Base-by-base conservation (phyloP, 352 stramenopile species). In the Pythium aphanidermatum region DNA sequence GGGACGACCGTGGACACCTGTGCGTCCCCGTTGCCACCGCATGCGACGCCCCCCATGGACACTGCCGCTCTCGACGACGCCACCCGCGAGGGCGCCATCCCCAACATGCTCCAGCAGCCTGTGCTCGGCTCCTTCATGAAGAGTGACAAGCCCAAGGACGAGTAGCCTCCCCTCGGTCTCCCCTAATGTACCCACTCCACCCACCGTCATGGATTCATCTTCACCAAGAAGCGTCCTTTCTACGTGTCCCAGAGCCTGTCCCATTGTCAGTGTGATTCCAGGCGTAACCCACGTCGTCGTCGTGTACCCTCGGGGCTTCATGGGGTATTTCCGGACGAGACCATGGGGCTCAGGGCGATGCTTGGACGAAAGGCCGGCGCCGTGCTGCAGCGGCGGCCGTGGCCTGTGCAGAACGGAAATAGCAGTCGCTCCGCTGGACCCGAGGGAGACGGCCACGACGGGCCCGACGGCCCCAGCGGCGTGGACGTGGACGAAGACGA, bases 21-120 rank as follows among this genome's bases (percentile, higher is more conserved):
- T 25, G 30, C 35, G 21, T 28, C 48, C 46, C 34, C 20, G n/a
- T n/a, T n/a, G n/a, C n/a, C n/a, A n/a, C n/a, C n/a, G n/a, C n/a
- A n/a, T 58, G 45, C 27, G n/a, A 36, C 55, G 20, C 33, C 61
- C 17, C 50, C 41, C 6, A 48, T 20, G 12, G 41, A 52, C 21
- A 34, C 28, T 1, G 37, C 30, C 0, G 30, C 41, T 10, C 24
- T 51, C 2, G 43, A 40, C 12, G 32, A 17, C 17, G 21, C 39
- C 8, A 44, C 43, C 1, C 36, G 73, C 14, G 74, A 89, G 46
- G 80, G 76, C n/a, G 21, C 72, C 23, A 89, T 89, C 46, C 77
- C 77, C 14, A 77, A 52, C 14, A 86, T 89, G 74, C 47, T 81
- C 0, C 72, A 86, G 49, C 70, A 86, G 46, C 71, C 77, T 2